A percentile compares a stretch with the other conserved stretches of the same genome.
Evolutionary conservation across 441 rosid genomes (phyloP).

Genomic region (Aleurites moluccanus): DNA sequence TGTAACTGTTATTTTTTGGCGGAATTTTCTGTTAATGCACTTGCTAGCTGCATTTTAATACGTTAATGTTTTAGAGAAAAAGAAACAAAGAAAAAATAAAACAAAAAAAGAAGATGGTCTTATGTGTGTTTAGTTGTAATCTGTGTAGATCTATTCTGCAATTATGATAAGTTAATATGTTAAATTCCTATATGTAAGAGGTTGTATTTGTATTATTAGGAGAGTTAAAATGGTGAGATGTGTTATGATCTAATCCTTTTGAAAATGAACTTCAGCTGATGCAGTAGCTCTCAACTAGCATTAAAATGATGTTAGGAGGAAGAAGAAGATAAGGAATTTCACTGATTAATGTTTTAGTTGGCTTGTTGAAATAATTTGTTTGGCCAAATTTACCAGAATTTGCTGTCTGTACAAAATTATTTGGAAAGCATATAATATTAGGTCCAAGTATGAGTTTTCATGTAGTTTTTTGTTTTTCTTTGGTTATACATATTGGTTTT

Average conservation of each 20-base stretch:
- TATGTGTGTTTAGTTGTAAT: no score
- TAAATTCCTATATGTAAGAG: not conserved
- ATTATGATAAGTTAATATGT: not conserved
- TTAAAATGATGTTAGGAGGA: not conserved
- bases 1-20: not conserved
- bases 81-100: not conserved
- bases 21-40: not conserved
- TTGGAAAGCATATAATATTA: not conserved
- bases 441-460: not conserved
- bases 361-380: not conserved
- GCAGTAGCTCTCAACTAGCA: not conserved
- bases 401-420: not conserved
- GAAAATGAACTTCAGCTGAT: not conserved
- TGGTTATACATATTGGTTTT: not conserved
- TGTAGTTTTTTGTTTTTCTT: not conserved
- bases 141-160: not conserved
- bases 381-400: not conserved
- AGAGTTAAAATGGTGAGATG: not conserved
- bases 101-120: no score
- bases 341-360: no score
- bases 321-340: not conserved
- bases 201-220: not conserved
- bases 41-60: not conserved
- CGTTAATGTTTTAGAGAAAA: not conserved
- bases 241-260: constrained; percentile 1